Evolutionary conservation across 129 eudicot species (phyloP).

Genomic region (Erigeron canadensis): DNA sequence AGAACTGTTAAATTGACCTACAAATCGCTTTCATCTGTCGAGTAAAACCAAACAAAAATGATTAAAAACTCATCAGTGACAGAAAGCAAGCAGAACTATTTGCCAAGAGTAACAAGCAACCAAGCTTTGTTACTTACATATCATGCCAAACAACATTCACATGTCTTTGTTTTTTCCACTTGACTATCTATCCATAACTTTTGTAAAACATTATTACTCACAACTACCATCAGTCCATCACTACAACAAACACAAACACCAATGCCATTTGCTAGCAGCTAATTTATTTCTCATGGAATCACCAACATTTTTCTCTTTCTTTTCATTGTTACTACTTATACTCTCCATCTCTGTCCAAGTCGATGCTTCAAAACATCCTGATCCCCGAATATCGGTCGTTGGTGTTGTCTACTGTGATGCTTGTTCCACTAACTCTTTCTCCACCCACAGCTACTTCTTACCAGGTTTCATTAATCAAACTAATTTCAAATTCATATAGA

Average conservation of each 20-base stretch:
- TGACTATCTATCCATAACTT: constrained; percentile 20
- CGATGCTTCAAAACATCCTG: constrained; percentile 38
- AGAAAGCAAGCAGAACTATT: constrained; percentile 19
- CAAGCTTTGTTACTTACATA: constrained; percentile 24
- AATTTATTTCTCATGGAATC: constrained; percentile 41
- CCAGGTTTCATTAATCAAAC: too few species aligned
- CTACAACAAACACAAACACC: constrained; percentile 13
- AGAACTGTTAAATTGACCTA: constrained; percentile 5
- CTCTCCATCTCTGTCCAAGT: constrained; percentile 27
- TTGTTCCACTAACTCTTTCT: constrained; percentile 86
- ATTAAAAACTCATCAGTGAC: constrained; percentile 13
- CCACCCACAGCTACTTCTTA: constrained; percentile 54
- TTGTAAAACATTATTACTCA: constrained; percentile 2
- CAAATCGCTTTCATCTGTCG: constrained; percentile 7
- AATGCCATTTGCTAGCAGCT: constrained; percentile 1
- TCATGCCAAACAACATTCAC: constrained; percentile 70
- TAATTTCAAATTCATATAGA: too few species aligned
- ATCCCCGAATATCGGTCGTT: constrained; percentile 78
- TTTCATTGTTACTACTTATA: constrained; percentile 23
- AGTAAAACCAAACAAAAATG: neutral
- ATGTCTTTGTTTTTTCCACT: constrained; percentile 56
- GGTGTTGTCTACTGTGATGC: constrained; percentile 91
- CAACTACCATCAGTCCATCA: constrained; percentile 17
- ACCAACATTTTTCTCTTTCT: constrained; percentile 24
- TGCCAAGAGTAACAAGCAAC: constrained; percentile 20